phyloP scores from a whole-genome alignment of 2,329 filamentous ascomycete genomes.

The Aschersonia sp. region DNA sequence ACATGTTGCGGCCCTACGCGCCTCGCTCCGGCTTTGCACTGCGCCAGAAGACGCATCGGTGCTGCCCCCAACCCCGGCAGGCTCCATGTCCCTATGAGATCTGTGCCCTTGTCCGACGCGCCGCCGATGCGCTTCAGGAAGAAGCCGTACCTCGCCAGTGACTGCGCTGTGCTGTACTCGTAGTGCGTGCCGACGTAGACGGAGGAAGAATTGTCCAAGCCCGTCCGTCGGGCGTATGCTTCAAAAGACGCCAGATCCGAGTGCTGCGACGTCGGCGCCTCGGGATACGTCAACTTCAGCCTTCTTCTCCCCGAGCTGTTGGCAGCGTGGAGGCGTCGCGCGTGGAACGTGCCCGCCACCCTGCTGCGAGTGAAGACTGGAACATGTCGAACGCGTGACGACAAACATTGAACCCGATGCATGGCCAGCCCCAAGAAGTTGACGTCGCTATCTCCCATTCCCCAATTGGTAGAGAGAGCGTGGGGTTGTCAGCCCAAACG shows the following conservation, averaged over 20 bases:
- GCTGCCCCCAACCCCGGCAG: slow-evolving; percentile 22
- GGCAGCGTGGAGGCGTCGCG: background rate
- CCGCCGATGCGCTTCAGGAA: slow-evolving; percentile 50
- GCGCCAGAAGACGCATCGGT: slow-evolving; percentile 34
- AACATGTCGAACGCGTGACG: too few species aligned
- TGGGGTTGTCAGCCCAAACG: too few species aligned
- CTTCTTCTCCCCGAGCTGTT: background rate
- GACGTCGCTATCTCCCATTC: too few species aligned
- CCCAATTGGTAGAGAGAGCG: too few species aligned
- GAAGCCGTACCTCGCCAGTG: slow-evolving; percentile 49
- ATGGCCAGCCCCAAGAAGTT: too few species aligned
- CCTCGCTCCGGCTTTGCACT: slow-evolving; percentile 53
- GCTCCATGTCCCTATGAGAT: slow-evolving; percentile 58
- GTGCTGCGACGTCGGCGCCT: slow-evolving; percentile 36
- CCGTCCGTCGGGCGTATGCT: slow-evolving; percentile 41
- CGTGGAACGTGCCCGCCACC: background rate
- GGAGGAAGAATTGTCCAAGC: slow-evolving; percentile 39
- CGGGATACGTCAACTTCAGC: slow-evolving; percentile 22
- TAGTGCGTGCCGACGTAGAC: slow-evolving; percentile 62
- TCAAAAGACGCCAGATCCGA: slow-evolving; percentile 51
- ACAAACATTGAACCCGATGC: too few species aligned
- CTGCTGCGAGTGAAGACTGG: too few species aligned
- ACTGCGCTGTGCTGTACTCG: slow-evolving; percentile 52
- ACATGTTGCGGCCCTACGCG: slow-evolving; percentile 43
- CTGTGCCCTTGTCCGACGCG: slow-evolving; percentile 55